Evolutionary conservation across 83 land plant genomes (phyloP), one percentile per base, ranked within the genome.

Genomic region (Picea abies): DNA sequence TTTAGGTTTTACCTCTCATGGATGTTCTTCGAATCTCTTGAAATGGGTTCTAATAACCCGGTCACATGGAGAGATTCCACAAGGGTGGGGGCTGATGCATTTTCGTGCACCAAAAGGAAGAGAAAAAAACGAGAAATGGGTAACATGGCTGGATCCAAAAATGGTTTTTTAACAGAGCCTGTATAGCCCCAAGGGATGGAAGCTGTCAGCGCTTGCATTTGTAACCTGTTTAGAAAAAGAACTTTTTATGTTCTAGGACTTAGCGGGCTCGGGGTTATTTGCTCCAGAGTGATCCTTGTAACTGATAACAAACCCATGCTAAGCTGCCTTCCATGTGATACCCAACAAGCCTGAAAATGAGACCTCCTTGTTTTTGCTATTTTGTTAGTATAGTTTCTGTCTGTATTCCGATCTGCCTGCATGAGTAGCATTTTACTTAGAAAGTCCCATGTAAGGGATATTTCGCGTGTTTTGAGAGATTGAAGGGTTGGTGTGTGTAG

Each of bases 401-500:
- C 11, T 73, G 16, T 56, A 56, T 56, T 56, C 15, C 2, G 58
- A 56, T 56, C 58, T 56, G 58, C 58, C 15, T 56, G 15, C 14
- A 56, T 56, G 58, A 56, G 58, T 56, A 56, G 58, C 47, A 37
- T 72, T 72, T 72, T 44, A 22, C 14, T 72, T 72, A 44, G 52
- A 72, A 44, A 23, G 10, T 71, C 52, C 41, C 22, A 17, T 41
- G 8, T 44, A 32, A 16, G 4, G 22, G 76, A 32, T 49, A 8
- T 49, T 49, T 49, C n/a, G 56, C 44, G 56, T 11, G 37, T 41
- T 26, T 26, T 37, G 76, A 20, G 56, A 14, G 76, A 20, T 37
- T 72, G 76, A 41, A 69, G 35, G 73, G 73, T 69, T 72, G 49
- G 76, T 41, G 56, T 37, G 22, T 72, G 37, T n/a, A 37, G 44